These are phyloP conservation scores for Rutidosis leptorrhynchoides DNA, from an alignment of 129 eudicot genomes.

Conservation along the genomic window DNA sequence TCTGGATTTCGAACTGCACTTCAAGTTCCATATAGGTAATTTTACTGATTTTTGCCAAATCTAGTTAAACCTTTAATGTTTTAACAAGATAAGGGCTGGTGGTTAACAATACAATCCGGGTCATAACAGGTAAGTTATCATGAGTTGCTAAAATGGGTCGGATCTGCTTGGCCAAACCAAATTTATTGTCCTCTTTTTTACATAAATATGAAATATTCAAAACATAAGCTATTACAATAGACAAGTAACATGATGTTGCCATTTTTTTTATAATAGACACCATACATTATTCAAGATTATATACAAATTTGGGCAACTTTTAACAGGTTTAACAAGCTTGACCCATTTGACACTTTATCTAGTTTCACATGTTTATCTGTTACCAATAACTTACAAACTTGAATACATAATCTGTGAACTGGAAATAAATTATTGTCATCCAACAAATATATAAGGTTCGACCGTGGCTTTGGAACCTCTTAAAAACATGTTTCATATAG, in stretches of 20 bases:
- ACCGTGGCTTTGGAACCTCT: not conserved
- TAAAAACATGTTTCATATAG: not conserved
- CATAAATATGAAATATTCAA: no score
- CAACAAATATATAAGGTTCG: not conserved
- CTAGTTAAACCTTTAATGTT: not conserved
- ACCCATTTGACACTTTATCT: not conserved
- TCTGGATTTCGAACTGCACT: slow-evolving; percentile 29
- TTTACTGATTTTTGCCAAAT: not conserved
- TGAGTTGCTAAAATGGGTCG: no score
- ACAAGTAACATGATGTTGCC: no score
- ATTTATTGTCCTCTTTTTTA: no score
- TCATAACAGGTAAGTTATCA: no score
- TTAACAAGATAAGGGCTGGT: not conserved
- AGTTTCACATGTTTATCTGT: no score
- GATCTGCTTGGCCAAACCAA: no score
- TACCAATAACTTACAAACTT: no score
- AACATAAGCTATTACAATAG: no score
- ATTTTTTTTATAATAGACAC: no score
- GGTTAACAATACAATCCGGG: no score
- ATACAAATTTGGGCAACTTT: not conserved
- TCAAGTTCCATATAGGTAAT: slow-evolving; percentile 25
- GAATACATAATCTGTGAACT: not conserved
- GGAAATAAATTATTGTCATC: not conserved
- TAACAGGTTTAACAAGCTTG: not conserved
- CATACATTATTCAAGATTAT: not conserved